These are phyloP conservation scores for Penicillium cinerascens DNA, from an alignment of 495 filamentous ascomycete genomes.

Conservation along the genomic window DNA sequence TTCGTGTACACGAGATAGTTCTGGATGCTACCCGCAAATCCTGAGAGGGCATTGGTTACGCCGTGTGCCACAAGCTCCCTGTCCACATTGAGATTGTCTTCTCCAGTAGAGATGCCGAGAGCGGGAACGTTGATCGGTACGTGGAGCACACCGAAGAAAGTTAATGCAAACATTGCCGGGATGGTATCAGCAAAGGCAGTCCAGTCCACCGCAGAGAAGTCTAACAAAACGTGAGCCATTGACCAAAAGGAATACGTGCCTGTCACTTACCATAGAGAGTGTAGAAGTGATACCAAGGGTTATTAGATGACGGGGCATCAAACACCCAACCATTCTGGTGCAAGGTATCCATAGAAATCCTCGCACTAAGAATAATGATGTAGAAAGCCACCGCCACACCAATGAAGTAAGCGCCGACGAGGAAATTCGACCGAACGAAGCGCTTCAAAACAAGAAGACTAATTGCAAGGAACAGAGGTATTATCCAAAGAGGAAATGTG, in stretches of 20 bases:
- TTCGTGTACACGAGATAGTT: conserved; percentile 98
- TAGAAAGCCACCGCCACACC: conserved; percentile 79
- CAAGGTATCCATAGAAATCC: conserved; percentile 58
- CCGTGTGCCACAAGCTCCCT: conserved; percentile 91
- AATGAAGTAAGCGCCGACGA: conserved; percentile 85
- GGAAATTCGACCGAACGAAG: conserved; percentile 71
- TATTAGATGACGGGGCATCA: conserved; percentile 71
- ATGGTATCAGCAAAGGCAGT: conserved; percentile 72
- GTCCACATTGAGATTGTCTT: conserved; percentile 87
- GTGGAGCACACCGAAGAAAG: conserved; percentile 95
- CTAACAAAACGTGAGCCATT: conserved; percentile 36
- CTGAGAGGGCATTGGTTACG: conserved; percentile 87
- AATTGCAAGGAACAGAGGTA: conserved; percentile 73
- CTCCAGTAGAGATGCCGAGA: conserved; percentile 78
- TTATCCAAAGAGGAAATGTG: conserved; percentile 76
- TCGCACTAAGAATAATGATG: conserved; percentile 62
- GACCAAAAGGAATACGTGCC: neutral
- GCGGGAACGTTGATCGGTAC: conserved; percentile 98
- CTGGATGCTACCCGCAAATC: conserved; percentile 80
- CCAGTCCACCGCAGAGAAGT: conserved; percentile 75
- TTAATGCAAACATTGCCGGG: conserved; percentile 94
- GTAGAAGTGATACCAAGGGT: conserved; percentile 97
- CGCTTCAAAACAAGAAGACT: conserved; percentile 71
- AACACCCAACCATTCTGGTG: conserved; percentile 85
- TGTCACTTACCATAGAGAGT: conserved; percentile 73